Evolutionary conservation across 345 rosid genomes (phyloP), one percentile per base, ranked within the genome.

Genomic region (Eutrema japonicum): DNA sequence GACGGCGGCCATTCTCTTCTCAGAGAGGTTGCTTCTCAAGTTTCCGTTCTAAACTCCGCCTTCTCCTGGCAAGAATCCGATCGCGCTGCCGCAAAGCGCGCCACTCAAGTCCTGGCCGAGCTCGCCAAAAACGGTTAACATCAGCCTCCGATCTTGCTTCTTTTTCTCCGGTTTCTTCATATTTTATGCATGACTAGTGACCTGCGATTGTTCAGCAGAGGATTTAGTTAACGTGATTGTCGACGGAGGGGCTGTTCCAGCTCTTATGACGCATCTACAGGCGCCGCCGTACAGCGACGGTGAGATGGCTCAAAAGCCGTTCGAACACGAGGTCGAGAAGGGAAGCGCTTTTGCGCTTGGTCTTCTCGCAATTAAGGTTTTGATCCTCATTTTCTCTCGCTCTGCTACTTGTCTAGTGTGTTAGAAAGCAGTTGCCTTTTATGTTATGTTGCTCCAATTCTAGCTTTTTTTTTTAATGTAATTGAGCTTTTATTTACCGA

Each of bases 321-420:
- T 80, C 50, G 97, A 96, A 79, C 99, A 96, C 12, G 99, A 96
- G 77, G 97, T 92, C 3, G 99, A 96, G 90, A 96, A 96, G 81
- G 97, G 94, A 78, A 87, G 99, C 72, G 99, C 99, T 12, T 92
- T 90, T 63, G 98, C 98, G 6, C 83, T 96, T 42, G 99, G 99
- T 29, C 90, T 92, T 68, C 98, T 96, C 29, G 98, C 99, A 5
- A 89, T 96, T 30, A 96, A 96, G 99, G 99, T 88, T 52, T 45
- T 59, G 37, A 53, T 68, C 42, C 16, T 56, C 33, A 29, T 16
- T 70, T 52, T 47, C 41, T 33, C 56, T 68, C 7, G 10, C 0
- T 13, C 12, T 10, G 30, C 38, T 35, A 26, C 55, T 63, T 58
- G 45, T 60, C 1, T 45, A n/a, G 33, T 48, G 41, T 70, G 27